These are phyloP conservation scores for Suillus weaverae DNA, from an alignment of 768 basidiomycete species.

Conservation along the genomic window DNA sequence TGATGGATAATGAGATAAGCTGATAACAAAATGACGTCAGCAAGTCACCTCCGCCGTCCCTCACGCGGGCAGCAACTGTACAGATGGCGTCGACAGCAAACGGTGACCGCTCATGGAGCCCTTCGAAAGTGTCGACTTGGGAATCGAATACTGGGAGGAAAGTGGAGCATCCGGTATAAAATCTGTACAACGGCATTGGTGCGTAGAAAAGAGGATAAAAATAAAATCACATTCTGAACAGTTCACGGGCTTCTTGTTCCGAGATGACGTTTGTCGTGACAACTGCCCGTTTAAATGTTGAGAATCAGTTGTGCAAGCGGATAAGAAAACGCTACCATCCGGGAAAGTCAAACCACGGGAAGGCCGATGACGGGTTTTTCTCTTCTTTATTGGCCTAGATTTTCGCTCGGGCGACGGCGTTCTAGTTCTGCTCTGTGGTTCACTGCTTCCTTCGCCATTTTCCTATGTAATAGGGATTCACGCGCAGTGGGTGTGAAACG, in stretches of 20 bases:
- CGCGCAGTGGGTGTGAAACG: background rate
- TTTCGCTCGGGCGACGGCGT: conserved; percentile 73
- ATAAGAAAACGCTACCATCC: conserved; percentile 54
- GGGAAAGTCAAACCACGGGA: conserved; percentile 65
- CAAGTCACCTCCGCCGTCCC: conserved; percentile 78
- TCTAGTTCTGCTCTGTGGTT: conserved; percentile 72
- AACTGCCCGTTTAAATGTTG: conserved; percentile 43
- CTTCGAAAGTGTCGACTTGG: conserved; percentile 80
- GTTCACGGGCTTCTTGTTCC: conserved; percentile 80
- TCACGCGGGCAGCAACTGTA: conserved; percentile 88
- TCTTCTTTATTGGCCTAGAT: conserved; percentile 66
- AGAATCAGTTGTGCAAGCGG: conserved; percentile 4
- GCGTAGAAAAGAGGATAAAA: conserved; percentile 9
- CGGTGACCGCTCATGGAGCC: conserved; percentile 84
- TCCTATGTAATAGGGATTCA: conserved; percentile 44
- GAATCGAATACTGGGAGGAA: conserved; percentile 88
- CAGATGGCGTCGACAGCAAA: conserved; percentile 93
- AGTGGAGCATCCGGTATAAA: conserved; percentile 90
- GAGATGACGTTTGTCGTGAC: conserved; percentile 82
- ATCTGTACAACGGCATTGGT: conserved; percentile 47
- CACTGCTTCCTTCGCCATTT: conserved; percentile 69
- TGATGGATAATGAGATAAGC: conserved; percentile 30
- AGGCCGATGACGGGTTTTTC: conserved; percentile 66
- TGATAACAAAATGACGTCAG: background rate
- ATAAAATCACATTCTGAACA: conserved; percentile 71